Base-by-base conservation (phyloP, 148 eudicot genomes). In the Cornus florida region DNA sequence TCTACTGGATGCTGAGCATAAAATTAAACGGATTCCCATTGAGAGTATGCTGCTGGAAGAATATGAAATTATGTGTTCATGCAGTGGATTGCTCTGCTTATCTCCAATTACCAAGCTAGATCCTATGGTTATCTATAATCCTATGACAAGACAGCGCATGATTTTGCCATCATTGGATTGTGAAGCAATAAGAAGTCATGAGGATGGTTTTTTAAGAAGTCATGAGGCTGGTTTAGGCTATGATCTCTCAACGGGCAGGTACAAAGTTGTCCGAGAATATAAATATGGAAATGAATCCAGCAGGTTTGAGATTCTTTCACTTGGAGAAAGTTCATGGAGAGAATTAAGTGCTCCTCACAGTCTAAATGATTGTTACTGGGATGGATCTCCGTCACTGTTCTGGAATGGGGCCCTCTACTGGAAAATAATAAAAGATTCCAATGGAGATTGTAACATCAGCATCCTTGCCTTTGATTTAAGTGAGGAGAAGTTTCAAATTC, bases 251-350 rank as follows among this genome's bases (percentile, higher is more conserved):
- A 76, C 41, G 9, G 17, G 16, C 13, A 67, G 31, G 62, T 76
- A 76, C 79, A 76, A 76, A 48, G 79, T 50, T 31, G 62, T 76
- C 38, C 38, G 31, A 38, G 79, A 28, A 38, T 39, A 17, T 76
- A 67, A 72, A 67, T 48, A 35, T 35, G 5, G 72, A 43, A 12
- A 28, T 67, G n/a, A 10, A 67, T 59, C 46, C 28, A 76, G n/a
- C 33, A 76, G 11, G 24, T 67, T 76, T 67, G 64, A 67, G 72
- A 67, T 66, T 62, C 48, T 67, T 67, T 46, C 71, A 31, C 62
- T 67, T 46, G 79, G 79, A 32, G 79, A 76, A 67, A 67, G 72
- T 28, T 76, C 46, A 7, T 76, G 79, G 79, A 76, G 79, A 39
- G 33, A 48, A 50, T 62, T 76, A 19, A 17, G 2, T 48, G 72